Percentiles rank a stretch among this genome's conserved stretches.
These are phyloP conservation scores for Pleoardoris graminearum DNA, from an alignment of 2,329 filamentous ascomycete species.

Conservation along the genomic window DNA sequence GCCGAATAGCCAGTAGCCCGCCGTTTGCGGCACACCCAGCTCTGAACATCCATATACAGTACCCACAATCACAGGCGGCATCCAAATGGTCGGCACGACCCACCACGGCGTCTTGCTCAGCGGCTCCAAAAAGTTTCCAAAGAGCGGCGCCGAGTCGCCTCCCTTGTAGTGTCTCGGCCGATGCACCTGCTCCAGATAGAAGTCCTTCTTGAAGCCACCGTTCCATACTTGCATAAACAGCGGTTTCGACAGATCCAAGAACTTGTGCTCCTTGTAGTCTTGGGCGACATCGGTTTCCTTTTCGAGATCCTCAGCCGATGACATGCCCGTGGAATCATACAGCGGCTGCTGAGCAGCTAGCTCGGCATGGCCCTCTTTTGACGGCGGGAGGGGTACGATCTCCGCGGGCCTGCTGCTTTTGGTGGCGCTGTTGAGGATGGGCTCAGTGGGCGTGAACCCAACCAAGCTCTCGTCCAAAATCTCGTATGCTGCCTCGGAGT, in stretches of 20 bases:
- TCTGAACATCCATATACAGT: conserved; percentile 66
- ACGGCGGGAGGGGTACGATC: conserved; percentile 58
- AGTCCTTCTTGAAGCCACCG: conserved; percentile 89
- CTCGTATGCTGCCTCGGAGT: conserved; percentile 94
- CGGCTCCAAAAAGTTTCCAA: conserved; percentile 99
- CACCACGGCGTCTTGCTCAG: conserved; percentile 94
- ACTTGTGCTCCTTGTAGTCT: conserved; percentile 91
- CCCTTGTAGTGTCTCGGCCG: conserved; percentile 94
- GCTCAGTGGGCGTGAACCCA: conserved; percentile 72
- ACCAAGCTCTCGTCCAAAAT: conserved; percentile 85
- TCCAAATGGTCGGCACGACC: conserved; percentile 80
- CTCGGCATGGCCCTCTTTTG: conserved; percentile 53
- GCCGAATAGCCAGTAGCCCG: conserved; percentile 70
- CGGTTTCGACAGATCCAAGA: conserved; percentile 84
- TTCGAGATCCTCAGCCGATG: conserved; percentile 80
- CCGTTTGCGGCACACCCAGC: conserved; percentile 54
- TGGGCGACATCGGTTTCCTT: conserved; percentile 75
- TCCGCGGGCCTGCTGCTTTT: conserved; percentile 53
- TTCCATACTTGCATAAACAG: conserved; percentile 86
- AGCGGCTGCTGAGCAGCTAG: conserved; percentile 50
- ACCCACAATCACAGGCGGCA: conserved; percentile 78
- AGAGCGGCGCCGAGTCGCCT: conserved; percentile 87
- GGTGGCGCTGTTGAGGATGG: conserved; percentile 55
- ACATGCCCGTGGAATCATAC: conserved; percentile 77
- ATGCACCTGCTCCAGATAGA: conserved; percentile 95